Evolutionary conservation across 345 rosid species (phyloP).

Genomic region (Passiflora organensis): DNA sequence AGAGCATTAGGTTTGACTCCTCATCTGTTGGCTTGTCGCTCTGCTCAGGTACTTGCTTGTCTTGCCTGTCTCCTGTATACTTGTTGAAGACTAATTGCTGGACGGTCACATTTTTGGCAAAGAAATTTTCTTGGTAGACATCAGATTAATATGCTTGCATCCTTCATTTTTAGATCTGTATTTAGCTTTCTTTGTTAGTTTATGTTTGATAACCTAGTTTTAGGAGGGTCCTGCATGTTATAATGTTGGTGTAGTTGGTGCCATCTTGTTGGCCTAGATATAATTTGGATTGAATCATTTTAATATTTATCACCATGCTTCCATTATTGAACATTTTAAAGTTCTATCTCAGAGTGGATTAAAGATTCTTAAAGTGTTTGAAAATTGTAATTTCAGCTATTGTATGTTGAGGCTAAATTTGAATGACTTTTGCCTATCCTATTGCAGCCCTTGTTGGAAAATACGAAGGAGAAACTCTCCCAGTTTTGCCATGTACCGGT

Average conservation of each 20-base stretch:
- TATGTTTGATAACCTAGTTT: neutral
- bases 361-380: no score
- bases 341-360: no score
- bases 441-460: slow-evolving; percentile 29
- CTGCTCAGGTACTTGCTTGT: slow-evolving; percentile 24
- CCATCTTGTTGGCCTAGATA: slow-evolving; percentile 3
- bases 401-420: neutral
- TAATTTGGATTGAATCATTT: neutral
- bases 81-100: neutral
- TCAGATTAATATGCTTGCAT: neutral
- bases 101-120: neutral
- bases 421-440: neutral
- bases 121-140: neutral
- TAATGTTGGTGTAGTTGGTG: neutral
- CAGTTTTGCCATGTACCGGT: slow-evolving; percentile 52
- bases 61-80: neutral
- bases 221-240: neutral
- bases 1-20: slow-evolving; percentile 37
- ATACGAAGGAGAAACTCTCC: slow-evolving; percentile 27
- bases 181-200: neutral
- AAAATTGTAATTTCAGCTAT: neutral
- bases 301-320: neutral
- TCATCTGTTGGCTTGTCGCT: slow-evolving; percentile 31
- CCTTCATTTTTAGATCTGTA: slow-evolving; percentile 1
- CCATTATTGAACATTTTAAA: neutral